These are phyloP conservation scores for Eucalyptus decipiens DNA, from an alignment of 345 rosid species.

Conservation along the genomic window DNA sequence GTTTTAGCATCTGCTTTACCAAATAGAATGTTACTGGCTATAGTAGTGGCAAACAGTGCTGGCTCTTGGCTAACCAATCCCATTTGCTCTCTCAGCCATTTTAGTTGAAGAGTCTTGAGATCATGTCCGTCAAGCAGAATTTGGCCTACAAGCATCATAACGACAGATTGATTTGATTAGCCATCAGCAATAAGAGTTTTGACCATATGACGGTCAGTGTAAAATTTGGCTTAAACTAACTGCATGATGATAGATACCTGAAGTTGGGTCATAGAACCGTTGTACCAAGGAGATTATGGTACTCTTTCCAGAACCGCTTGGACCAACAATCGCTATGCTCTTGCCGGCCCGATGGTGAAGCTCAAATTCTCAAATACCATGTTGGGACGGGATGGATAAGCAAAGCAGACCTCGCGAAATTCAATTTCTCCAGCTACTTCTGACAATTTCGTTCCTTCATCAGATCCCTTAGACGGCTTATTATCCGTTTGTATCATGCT, in stretches of 20 bases:
- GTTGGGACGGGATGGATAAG: constrained; percentile 58
- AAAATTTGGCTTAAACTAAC: background rate
- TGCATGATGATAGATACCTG: constrained; percentile 20
- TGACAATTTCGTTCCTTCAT: constrained; percentile 16
- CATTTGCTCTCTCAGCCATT: constrained; percentile 82
- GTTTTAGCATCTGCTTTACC: constrained; percentile 51
- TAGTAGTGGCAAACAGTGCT: constrained; percentile 66
- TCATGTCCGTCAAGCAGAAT: constrained; percentile 61
- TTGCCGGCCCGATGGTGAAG: constrained; percentile 52
- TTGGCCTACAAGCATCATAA: constrained; percentile 23
- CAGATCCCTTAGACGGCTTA: constrained; percentile 6
- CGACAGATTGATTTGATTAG: background rate
- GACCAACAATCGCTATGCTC: constrained; percentile 70
- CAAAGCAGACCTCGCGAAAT: constrained; percentile 39
- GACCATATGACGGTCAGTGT: background rate
- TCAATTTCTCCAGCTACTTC: constrained; percentile 49
- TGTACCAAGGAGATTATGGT: constrained; percentile 76
- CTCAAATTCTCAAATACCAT: constrained; percentile 56
- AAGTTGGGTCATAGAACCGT: constrained; percentile 73
- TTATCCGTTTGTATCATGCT: constrained; percentile 28
- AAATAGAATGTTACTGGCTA: constrained; percentile 51
- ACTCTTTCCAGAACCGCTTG: constrained; percentile 92
- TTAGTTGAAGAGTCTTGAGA: constrained; percentile 35
- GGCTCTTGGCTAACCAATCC: constrained; percentile 95
- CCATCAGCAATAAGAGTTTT: background rate